These are phyloP conservation scores for Candida easanensis DNA, from an alignment of 805 yeast species.

Conservation along the genomic window DNA sequence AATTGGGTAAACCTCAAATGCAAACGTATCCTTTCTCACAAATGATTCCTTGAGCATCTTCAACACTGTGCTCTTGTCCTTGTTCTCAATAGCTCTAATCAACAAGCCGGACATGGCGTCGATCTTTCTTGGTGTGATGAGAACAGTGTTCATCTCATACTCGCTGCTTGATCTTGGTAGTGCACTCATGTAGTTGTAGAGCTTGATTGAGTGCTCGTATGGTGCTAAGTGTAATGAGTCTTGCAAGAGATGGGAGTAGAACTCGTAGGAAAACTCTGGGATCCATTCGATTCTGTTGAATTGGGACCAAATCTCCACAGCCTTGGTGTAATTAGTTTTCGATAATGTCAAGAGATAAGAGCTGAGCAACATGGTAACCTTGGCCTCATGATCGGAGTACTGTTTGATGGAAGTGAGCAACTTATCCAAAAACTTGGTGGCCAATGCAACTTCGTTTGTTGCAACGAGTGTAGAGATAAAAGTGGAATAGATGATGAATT, in stretches of 20 bases:
- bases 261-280: conserved; percentile 39
- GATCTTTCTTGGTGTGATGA: conserved; percentile 18
- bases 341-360: conserved; percentile 40
- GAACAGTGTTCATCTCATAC: conserved; percentile 9
- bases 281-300: conserved; percentile 38
- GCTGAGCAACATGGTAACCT: conserved; percentile 42
- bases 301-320: conserved; percentile 35
- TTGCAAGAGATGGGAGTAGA: conserved; percentile 33
- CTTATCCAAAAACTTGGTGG: conserved; percentile 56
- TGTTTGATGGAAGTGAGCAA: conserved; percentile 44
- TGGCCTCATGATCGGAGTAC: conserved; percentile 30
- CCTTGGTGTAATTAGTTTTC: conserved; percentile 31
- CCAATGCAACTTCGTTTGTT: conserved; percentile 46
- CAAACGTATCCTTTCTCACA: conserved; percentile 32
- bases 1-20: conserved; percentile 30
- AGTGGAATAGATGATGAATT: conserved; percentile 48
- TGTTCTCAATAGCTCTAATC: conserved; percentile 15
- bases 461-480: conserved; percentile 51
- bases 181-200: conserved; percentile 38
- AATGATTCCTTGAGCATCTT: conserved; percentile 39
- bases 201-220: conserved; percentile 31
- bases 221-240: conserved; percentile 28
- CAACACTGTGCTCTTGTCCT: conserved; percentile 31
- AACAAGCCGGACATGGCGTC: conserved; percentile 20
- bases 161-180: conserved; percentile 25